Evolutionary conservation across 1,284 basidiomycete genomes (phyloP), one percentile per base, ranked within the genome.

Genomic region (Tremellales sp.): DNA sequence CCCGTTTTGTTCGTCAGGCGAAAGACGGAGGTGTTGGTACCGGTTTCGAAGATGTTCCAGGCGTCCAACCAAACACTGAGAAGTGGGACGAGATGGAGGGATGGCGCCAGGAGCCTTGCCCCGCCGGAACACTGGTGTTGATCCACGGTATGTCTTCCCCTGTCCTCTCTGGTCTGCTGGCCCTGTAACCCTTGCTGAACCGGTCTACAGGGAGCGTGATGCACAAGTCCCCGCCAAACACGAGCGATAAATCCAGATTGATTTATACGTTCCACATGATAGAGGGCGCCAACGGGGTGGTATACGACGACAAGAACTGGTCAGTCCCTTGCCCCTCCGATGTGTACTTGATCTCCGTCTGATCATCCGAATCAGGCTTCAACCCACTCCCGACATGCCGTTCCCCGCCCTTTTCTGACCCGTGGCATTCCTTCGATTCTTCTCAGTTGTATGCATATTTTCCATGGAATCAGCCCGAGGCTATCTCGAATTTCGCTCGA

Each of bases 181-280:
- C 21, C 9, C n/a, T n/a, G 2, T 13, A 27, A 13, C 26, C 4
- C 7, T 39, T 22, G 33, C 32, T 56, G 29, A 46, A 35, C 16
- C 29, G 7, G 21, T 27, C 5, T 14, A 5, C 47, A 74, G 92
- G 92, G 0, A 82, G 79, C 38, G 87, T 92, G 1, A 74, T 94
- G 56, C 92, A 97, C 75, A 88, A 86, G 70, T 90, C 87, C 0
- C 86, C 88, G 65, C 79, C 81, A 40, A 95, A 84, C 76, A 13
- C 85, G 78, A 65, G 75, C 68, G 47, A 76, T 76, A 61, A 90
- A 47, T 68, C 87, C 2, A 80, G 92, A 16, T 88, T 87, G 61
- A 90, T 90, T 29, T 95, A 94, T 67, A 94, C 91, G 1, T 95
- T 95, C 73, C 92, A 95, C 64, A 92, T 75, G 70, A 76, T 77